Evolutionary conservation across 108 stramenopile species (phyloP).

Genomic region (Craspedostauros australis): DNA sequence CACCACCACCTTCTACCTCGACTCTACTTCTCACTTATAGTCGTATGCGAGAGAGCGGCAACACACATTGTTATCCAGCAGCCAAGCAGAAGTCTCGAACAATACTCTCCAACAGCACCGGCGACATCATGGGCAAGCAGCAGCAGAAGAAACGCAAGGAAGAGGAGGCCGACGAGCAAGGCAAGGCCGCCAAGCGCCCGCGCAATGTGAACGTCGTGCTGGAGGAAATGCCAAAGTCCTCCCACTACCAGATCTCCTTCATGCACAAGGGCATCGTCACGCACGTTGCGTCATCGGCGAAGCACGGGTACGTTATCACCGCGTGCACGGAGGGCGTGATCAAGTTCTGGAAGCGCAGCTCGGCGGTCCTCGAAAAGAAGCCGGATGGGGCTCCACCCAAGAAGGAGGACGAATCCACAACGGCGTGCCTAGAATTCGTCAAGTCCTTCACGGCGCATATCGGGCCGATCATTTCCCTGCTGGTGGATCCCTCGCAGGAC

Average conservation of each 20-base stretch:
- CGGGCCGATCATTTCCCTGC: slow-evolving; percentile 56
- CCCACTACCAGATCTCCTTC: slow-evolving; percentile 80
- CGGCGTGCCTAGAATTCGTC: slow-evolving; percentile 91
- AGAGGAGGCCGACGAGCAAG: no score
- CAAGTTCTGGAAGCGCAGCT: slow-evolving; percentile 98
- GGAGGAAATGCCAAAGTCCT: slow-evolving; percentile 46
- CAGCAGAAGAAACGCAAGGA: background rate
- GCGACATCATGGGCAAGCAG: background rate
- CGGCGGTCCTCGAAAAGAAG: slow-evolving; percentile 13
- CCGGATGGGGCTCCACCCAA: background rate
- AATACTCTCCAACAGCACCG: no score
- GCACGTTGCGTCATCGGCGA: slow-evolving; percentile 50
- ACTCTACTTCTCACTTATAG: no score
- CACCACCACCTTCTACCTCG: no score
- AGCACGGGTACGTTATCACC: slow-evolving; percentile 90
- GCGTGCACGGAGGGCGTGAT: slow-evolving; percentile 88
- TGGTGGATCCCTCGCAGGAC: slow-evolving; percentile 63
- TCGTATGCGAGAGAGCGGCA: no score
- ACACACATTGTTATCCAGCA: no score
- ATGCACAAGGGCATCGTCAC: slow-evolving; percentile 92
- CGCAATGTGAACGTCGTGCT: no score
- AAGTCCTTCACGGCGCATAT: slow-evolving; percentile 94
- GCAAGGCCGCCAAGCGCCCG: no score
- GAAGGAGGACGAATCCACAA: slow-evolving; percentile 6
- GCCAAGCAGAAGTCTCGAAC: no score